Base-by-base conservation (phyloP, 2,329 filamentous ascomycete species). In the Diplodia intermedia region DNA sequence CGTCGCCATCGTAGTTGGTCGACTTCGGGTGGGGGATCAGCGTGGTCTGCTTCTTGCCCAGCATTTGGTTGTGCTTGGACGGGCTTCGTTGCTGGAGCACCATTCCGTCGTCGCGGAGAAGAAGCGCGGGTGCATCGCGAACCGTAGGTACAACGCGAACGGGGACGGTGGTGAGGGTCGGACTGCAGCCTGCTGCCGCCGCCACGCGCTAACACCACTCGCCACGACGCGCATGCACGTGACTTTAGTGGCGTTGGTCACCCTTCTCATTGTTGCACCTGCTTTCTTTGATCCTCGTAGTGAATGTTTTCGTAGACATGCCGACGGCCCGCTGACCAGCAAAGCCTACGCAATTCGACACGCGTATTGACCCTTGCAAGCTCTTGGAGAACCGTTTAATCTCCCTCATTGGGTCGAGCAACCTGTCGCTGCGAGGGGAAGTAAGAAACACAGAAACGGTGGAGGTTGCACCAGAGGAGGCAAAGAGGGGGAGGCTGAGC, bases 11-110 rank as follows among this genome's bases (percentile, higher is more conserved):
- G 70, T 78, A 81, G 36, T 81, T 80, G 11, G 80, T 82, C 11
- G 81, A 82, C 72, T 80, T 80, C 2, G 81, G 78, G 67, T 82
- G 81, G 29, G 79, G 78, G 36, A 81, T 77, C 82, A 84, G 83
- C 55, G 77, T 78, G 74, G 83, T 84, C 71, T 84, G 81, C 69
- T 81, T 80, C 38, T 67, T 67, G n/a, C 80, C 80, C 40, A 81
- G 78, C 82, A 84, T 84, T 49, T 78, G 78, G 73, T 83, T 84
- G 70, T 84, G 81, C 69, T 81, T 81, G 5, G 81, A 81, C 49
- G 79, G 73, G 66, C 75, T 80, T 72, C 77, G 78, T 65, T 75
- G 71, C 70, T 78, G 77, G 72, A 84, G 73, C 26, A 71, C 75
- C 76, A 78, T 79, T 56, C 43, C 70, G 68, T 71, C 33, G 71